Evolutionary conservation across 441 rosid species (phyloP).

Genomic region (Populus tomentosa): DNA sequence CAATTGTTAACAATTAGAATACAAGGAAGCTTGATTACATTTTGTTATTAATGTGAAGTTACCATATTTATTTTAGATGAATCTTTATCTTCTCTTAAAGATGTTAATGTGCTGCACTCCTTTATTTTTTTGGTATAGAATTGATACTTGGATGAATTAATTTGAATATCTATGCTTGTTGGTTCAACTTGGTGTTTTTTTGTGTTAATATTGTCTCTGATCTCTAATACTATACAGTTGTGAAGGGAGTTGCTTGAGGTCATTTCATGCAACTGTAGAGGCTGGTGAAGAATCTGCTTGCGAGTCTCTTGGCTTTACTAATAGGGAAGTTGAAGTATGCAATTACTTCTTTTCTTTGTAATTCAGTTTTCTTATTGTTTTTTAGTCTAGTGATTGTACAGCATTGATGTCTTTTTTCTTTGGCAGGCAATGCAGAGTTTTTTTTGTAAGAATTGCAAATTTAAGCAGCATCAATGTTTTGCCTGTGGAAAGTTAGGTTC

Average conservation of each 20-base stretch:
- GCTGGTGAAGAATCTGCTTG: conserved; percentile 65
- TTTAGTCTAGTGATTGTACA: conserved; percentile 2
- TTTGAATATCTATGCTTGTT: neutral
- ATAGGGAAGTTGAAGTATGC: conserved; percentile 63
- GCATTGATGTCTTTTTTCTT: conserved; percentile 8
- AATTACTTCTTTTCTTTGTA: conserved; percentile 14
- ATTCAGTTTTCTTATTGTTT: conserved; percentile 7
- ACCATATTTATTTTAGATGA: neutral
- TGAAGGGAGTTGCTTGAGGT: conserved; percentile 90
- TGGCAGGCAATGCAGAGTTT: conserved; percentile 57
- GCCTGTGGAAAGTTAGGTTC: conserved; percentile 81
- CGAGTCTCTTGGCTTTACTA: conserved; percentile 58
- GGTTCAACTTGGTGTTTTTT: neutral
- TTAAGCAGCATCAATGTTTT: conserved; percentile 76
- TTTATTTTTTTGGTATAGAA: neutral
- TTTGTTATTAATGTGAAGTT: neutral
- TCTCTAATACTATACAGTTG: conserved; percentile 51
- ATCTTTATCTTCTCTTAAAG: neutral
- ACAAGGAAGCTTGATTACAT: neutral
- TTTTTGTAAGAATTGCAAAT: conserved; percentile 72
- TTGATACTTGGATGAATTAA: neutral
- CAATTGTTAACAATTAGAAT: neutral
- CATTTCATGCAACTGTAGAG: conserved; percentile 70
- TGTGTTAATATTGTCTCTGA: neutral
- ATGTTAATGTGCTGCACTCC: neutral